Base-by-base conservation (phyloP, 2,329 filamentous ascomycete species). In the Pyrenochaeta sp. region DNA sequence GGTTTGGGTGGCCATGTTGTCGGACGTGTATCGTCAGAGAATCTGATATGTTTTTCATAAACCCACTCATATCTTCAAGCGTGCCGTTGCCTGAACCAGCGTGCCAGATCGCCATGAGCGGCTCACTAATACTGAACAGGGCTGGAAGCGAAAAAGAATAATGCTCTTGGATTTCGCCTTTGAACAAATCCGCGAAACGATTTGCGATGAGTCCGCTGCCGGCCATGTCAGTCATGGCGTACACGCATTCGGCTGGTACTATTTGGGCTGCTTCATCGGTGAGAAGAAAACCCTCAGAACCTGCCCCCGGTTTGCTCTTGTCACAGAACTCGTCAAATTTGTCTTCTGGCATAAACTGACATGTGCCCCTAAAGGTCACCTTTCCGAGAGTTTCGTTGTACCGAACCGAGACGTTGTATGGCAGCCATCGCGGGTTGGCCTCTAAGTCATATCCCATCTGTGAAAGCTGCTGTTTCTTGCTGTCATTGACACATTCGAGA, bases 81-180 rank as follows among this genome's bases (percentile, higher is more conserved):
- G 52, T 58, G 1, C 56, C 51, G 29, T 58, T 55, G 14, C 48
- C 56, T 27, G 47, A 45, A 1, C 51, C 56, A 11, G 51, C 56
- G 12, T 56, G 36, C 40, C 40, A 56, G 10, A 58, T 32, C 1
- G 56, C 39, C 29, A 47, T 29, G 7, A 58, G 17, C 14, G 45
- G 6, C 15, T 55, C 51, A 5, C 18, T 36, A n/a, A n/a, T n/a
- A 11, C 45, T 45, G 30, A 33, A 18, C 18, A 31, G 29, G 9
- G 29, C 41, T 4, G 27, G 41, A 20, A 17, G 27, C 7, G 27
- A 17, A 5, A 1, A 33, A 3, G 27, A 20, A 27, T 15, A 11
- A 5, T 10, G 32, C 31, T 44, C 20, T 6, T 30, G 10, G 36
- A 48, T 40, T 4, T 31, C 18, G 35, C 35, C 45, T n/a, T 37